A percentile compares a stretch with the other conserved stretches of the same genome.
Evolutionary conservation across 176 grass and related monocot genomes (phyloP).

Genomic region (Panicum miliaceum): DNA sequence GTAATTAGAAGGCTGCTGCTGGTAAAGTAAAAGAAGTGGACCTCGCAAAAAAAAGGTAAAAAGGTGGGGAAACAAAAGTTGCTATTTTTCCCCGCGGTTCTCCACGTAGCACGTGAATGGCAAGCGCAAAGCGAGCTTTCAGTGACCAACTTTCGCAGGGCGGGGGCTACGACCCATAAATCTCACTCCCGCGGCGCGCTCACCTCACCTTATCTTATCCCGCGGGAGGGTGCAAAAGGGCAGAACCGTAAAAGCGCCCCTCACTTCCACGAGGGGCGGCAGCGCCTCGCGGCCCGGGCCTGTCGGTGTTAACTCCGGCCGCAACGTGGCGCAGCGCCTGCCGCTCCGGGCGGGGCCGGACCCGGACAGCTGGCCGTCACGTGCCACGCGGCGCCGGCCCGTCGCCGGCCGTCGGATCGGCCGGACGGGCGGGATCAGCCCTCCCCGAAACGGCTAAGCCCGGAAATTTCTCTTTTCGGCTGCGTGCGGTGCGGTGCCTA

Average conservation of each 20-base stretch:
- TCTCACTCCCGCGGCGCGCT: no score
- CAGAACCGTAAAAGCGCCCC: background rate
- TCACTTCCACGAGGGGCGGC: background rate
- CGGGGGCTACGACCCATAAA: background rate
- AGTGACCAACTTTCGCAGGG: background rate
- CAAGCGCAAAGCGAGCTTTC: constrained; percentile 23
- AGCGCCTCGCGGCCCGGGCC: constrained; percentile 27
- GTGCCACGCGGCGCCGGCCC: background rate
- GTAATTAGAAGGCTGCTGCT: background rate
- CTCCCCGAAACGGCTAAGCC: constrained; percentile 1
- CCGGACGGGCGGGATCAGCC: background rate
- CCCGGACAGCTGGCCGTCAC: constrained; percentile 33
- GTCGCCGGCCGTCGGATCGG: background rate
- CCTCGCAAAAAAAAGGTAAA: no score
- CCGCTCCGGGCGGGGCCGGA: background rate
- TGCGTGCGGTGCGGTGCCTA: background rate
- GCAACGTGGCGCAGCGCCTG: constrained; percentile 32
- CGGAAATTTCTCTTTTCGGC: background rate
- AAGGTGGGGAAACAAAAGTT: background rate
- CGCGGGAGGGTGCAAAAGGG: background rate
- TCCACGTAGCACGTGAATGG: background rate
- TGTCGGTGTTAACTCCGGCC: constrained; percentile 38
- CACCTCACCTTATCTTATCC: background rate
- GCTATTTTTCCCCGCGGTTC: background rate
- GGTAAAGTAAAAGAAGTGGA: background rate